Evolutionary conservation across 2,329 filamentous ascomycete genomes (phyloP), one percentile per base, ranked within the genome.

Genomic region (Apiospora phragmitis): DNA sequence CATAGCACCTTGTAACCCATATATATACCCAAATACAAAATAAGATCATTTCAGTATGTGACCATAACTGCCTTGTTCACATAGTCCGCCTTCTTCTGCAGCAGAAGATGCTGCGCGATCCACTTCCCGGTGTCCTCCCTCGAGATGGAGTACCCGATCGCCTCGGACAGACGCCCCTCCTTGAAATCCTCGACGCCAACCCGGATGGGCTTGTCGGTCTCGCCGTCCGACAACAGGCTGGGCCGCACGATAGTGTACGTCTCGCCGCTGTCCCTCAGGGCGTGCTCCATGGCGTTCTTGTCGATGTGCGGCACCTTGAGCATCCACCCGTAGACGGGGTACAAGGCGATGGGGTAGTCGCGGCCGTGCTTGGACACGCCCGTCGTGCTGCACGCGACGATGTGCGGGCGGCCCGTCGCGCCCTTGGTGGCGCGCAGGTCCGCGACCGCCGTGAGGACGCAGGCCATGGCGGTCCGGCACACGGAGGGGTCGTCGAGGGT

Each of bases 71-170:
- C 79, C 77, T 83, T 85, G 29, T 78, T 75, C 24, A 74, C 18
- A 55, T 81, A 85, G 45, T 72, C 75, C 3, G 62, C 55, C 1
- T 73, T 72, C 35, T 69, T 74, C 18, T 70, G 70, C 38, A 76
- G 12, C 4, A 86, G 49, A 35, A 83, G 55, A 21, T 84, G 81
- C 67, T 84, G 77, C 32, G 81, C 84, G 11, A 87, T 78, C 84
- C 85, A 88, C 70, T 75, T 77, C 0, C 86, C 86, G 3, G 83
- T 80, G 71, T 87, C 86, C 71, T 84, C 83, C 45, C 85, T 76
- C 9, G 80, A 82, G 65, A 88, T 86, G 1, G 79, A 81, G 69
- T 86, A 87, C 5, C 86, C 86, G 4, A 86, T 75, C 3, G 78
- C 83, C 45, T 75, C 72, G 0, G 76, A 79, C 74, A 84, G 80